These are phyloP conservation scores for Calonectria hongkongensis DNA, from an alignment of 2,329 filamentous ascomycete species.

Conservation along the genomic window DNA sequence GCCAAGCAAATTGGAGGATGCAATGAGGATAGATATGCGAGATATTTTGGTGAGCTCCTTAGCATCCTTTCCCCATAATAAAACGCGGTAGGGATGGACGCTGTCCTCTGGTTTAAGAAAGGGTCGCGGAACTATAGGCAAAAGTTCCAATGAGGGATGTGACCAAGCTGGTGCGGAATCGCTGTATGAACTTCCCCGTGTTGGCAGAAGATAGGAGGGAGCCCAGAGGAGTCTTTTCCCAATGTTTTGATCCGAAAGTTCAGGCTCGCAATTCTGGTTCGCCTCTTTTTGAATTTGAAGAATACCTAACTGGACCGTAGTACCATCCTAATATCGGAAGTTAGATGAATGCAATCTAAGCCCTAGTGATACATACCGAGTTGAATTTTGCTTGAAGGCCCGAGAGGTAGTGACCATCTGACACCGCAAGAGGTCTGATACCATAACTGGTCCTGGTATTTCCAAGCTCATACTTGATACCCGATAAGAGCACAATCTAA, in stretches of 20 bases:
- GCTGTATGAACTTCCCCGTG: neutral
- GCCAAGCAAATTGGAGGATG: neutral
- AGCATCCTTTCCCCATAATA: constrained; percentile 15
- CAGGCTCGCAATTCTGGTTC: neutral
- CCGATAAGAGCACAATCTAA: neutral
- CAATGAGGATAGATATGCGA: neutral
- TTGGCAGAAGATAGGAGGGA: constrained; percentile 1
- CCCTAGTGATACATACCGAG: neutral
- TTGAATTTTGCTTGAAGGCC: constrained; percentile 25
- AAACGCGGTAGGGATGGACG: neutral
- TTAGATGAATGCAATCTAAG: neutral
- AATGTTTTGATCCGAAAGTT: neutral
- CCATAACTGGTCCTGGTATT: neutral
- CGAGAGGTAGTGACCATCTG: constrained; percentile 3
- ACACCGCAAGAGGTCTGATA: neutral
- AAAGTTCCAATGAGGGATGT: constrained; percentile 1
- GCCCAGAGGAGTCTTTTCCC: neutral
- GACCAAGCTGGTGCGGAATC: constrained; percentile 10
- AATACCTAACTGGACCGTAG: constrained; percentile 15
- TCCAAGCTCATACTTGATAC: neutral
- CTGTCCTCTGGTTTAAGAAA: neutral
- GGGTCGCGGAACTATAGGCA: neutral
- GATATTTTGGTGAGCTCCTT: neutral
- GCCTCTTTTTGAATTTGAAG: constrained; percentile 2
- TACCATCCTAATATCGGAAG: constrained; percentile 20